Evolutionary conservation across 164 flowering plant species (phyloP).

Genomic region (Vitis riparia): DNA sequence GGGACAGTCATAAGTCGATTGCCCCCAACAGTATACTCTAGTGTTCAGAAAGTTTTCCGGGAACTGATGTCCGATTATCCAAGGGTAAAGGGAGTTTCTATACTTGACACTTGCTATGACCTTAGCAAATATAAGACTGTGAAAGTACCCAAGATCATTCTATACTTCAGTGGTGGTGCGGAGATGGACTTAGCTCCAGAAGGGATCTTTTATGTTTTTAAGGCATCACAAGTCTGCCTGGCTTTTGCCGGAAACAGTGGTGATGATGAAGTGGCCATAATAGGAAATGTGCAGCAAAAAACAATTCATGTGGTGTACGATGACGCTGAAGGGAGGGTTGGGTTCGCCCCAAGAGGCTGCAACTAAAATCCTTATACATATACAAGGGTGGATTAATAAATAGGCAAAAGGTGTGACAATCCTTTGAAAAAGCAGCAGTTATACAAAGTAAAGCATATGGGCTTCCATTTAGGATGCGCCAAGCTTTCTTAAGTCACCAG

Average conservation of each 20-base stretch:
- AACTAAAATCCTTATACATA: no score
- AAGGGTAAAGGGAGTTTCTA: constrained; percentile 28
- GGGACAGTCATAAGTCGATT: constrained; percentile 48
- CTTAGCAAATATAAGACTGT: constrained; percentile 20
- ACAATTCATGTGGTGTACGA: constrained; percentile 43
- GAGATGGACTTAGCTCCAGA: constrained; percentile 5
- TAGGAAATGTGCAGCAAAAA: constrained; percentile 54
- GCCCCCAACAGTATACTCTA: constrained; percentile 32
- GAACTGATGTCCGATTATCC: constrained; percentile 49
- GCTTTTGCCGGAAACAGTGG: constrained; percentile 35
- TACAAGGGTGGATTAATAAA: no score
- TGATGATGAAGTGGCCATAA: constrained; percentile 18
- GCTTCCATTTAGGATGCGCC: no score
- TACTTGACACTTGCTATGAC: constrained; percentile 72
- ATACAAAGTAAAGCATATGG: no score
- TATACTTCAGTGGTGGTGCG: constrained; percentile 29
- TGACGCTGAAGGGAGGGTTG: constrained; percentile 31
- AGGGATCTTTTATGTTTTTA: constrained; percentile 26
- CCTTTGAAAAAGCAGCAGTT: no score
- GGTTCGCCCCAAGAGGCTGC: constrained; percentile 29
- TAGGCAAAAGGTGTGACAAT: no score
- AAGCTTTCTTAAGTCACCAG: no score
- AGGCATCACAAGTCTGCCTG: constrained; percentile 34
- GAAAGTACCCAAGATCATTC: constrained; percentile 26
- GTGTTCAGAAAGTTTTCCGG: constrained; percentile 27